Percentiles rank a stretch among this genome's conserved stretches.
Conservation (phyloP, 2,329 filamentous ascomycete species). For the Pseudocercospora cruenta region DNA sequence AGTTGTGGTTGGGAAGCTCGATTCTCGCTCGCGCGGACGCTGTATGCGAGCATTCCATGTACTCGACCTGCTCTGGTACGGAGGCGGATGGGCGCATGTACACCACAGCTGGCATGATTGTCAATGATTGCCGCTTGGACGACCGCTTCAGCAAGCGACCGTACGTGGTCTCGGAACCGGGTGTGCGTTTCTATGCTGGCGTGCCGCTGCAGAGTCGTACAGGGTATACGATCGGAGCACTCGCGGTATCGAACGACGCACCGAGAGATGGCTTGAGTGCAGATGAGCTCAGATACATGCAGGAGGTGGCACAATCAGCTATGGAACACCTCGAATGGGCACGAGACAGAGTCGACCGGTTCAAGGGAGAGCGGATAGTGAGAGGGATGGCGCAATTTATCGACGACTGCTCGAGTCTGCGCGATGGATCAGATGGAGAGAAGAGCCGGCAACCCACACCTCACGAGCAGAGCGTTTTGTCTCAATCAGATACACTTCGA, state of each 20-base stretch:
- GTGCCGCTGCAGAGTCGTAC: slow-evolving; percentile 64
- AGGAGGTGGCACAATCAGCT: slow-evolving; percentile 59
- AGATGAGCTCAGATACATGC: slow-evolving; percentile 58
- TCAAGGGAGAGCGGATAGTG: slow-evolving; percentile 57
- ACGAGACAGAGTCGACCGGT: slow-evolving; percentile 56
- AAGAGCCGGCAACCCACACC: background rate
- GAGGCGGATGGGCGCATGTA: slow-evolving; percentile 25
- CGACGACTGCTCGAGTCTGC: slow-evolving; percentile 25
- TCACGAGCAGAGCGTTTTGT: slow-evolving; percentile 3
- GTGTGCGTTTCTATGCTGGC: slow-evolving; percentile 56
- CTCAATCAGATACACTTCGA: background rate
- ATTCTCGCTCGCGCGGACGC: slow-evolving; percentile 41
- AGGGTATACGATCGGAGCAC: slow-evolving; percentile 63
- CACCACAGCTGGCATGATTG: slow-evolving; percentile 25
- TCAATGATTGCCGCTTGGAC: slow-evolving; percentile 39
- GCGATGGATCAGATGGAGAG: slow-evolving; percentile 8
- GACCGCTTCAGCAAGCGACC: slow-evolving; percentile 38
- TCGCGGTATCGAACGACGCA: slow-evolving; percentile 62
- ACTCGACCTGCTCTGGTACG: slow-evolving; percentile 18
- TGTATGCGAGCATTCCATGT: slow-evolving; percentile 40
- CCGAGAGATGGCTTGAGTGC: slow-evolving; percentile 56
- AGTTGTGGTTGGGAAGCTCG: slow-evolving; percentile 39
- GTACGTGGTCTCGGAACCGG: slow-evolving; percentile 33
- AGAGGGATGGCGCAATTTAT: slow-evolving; percentile 56
- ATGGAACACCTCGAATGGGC: slow-evolving; percentile 66